Percentiles rank a stretch among this genome's conserved stretches.
These are phyloP conservation scores for Verticillium zaregamsianum DNA, from an alignment of 2,329 filamentous ascomycete species.

Conservation along the genomic window DNA sequence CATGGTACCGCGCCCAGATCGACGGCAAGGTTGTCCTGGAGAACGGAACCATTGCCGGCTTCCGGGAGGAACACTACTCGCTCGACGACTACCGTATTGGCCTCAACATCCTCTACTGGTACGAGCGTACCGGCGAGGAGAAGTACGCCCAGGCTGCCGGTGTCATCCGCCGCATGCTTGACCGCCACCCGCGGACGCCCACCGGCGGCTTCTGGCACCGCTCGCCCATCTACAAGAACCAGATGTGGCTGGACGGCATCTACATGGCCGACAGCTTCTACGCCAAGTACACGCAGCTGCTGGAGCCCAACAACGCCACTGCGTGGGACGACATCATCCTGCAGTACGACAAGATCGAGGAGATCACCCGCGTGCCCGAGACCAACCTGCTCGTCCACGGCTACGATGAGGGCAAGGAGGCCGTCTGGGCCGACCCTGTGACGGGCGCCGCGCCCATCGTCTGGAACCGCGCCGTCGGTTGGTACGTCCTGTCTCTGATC, in stretches of 20 bases:
- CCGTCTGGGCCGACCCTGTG: slow-evolving; percentile 44
- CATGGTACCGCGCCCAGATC: slow-evolving; percentile 40
- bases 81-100: slow-evolving; percentile 50
- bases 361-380: slow-evolving; percentile 31
- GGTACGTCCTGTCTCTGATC: slow-evolving; percentile 49
- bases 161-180: slow-evolving; percentile 39
- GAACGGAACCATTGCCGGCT: slow-evolving; percentile 43
- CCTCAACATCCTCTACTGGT: slow-evolving; percentile 46
- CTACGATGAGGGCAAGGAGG: slow-evolving; percentile 45
- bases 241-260: slow-evolving; percentile 57
- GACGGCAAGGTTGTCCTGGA: slow-evolving; percentile 37
- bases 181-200: slow-evolving; percentile 44
- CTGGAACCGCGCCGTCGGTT: slow-evolving; percentile 49
- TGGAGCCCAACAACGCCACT: slow-evolving; percentile 30
- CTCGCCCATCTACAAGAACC: slow-evolving; percentile 38
- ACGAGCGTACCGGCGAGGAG: slow-evolving; percentile 38
- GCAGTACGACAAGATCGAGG: slow-evolving; percentile 41
- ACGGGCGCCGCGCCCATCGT: slow-evolving; percentile 48
- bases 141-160: slow-evolving; percentile 47
- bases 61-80: slow-evolving; percentile 42
- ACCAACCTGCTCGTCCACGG: slow-evolving; percentile 47
- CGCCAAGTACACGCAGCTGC: slow-evolving; percentile 33
- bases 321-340: slow-evolving; percentile 40
- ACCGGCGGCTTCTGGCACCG: slow-evolving; percentile 52
- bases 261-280: slow-evolving; percentile 45